Percentiles rank a stretch among this genome's conserved stretches.
These are phyloP conservation scores for Boletales sp. DNA, from an alignment of 768 basidiomycete genomes.

Conservation along the genomic window DNA sequence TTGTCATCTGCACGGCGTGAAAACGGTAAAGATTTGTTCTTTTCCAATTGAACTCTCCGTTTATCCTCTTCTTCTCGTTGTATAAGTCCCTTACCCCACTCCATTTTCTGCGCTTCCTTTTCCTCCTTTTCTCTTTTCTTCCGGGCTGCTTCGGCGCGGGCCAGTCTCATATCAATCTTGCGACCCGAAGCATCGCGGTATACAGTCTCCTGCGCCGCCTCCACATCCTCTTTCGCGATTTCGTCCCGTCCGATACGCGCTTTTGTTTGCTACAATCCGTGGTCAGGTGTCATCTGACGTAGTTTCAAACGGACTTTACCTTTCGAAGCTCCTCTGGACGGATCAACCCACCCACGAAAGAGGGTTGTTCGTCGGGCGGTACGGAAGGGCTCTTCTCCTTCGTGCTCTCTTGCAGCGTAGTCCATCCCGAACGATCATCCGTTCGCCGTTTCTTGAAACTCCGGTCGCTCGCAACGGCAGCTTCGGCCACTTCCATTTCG, in stretches of 20 bases:
- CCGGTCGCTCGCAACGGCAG: slow-evolving; percentile 70
- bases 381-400: slow-evolving; percentile 49
- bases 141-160: slow-evolving; percentile 78
- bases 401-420: slow-evolving; percentile 55
- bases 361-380: slow-evolving; percentile 65
- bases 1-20: slow-evolving; percentile 80
- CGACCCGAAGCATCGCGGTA: slow-evolving; percentile 89
- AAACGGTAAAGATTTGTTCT: slow-evolving; percentile 61
- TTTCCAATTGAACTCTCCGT: slow-evolving; percentile 60
- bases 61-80: slow-evolving; percentile 81
- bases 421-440: slow-evolving; percentile 59
- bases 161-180: slow-evolving; percentile 85
- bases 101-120: slow-evolving; percentile 88
- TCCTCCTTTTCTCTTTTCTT: slow-evolving; percentile 80
- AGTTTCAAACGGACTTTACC: slow-evolving; percentile 22
- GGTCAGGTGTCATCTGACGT: neutral
- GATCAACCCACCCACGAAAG: slow-evolving; percentile 74
- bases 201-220: slow-evolving; percentile 80
- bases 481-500: slow-evolving; percentile 50
- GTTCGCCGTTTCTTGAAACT: slow-evolving; percentile 75
- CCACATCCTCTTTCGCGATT: slow-evolving; percentile 45
- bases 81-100: slow-evolving; percentile 96
- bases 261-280: slow-evolving; percentile 35
- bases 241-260: slow-evolving; percentile 32
- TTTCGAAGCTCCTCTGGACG: slow-evolving; percentile 73